Percentiles rank a stretch among this genome's conserved stretches.
These are phyloP conservation scores for Hordeum vulgare DNA, from an alignment of 176 grass and related monocot genomes.

Conservation along the genomic window MorexV3_pseudomolecules_assembly NC_058523.1:8434227-8434726, in stretches of 20 bases:
- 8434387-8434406: slow-evolving; percentile 39
- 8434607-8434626: slow-evolving; percentile 84
- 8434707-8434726: background rate
- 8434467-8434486: slow-evolving; percentile 79
- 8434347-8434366: background rate
- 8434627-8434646: slow-evolving; percentile 89
- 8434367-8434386: background rate
- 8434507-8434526: slow-evolving; percentile 63
- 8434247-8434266: slow-evolving; percentile 73
- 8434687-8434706: slow-evolving; percentile 79
- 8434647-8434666: slow-evolving; percentile 88
- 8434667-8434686: slow-evolving; percentile 86
- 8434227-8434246: slow-evolving; percentile 94
- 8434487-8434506: slow-evolving; percentile 83
- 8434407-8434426: slow-evolving; percentile 76
- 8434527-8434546: background rate
- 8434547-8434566: background rate
- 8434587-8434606: background rate
- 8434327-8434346: background rate
- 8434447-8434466: slow-evolving; percentile 80
- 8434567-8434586: background rate
- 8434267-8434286: slow-evolving; percentile 89
- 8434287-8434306: slow-evolving; percentile 81
- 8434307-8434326: slow-evolving; percentile 48
- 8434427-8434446: slow-evolving; percentile 80